phyloP scores from a whole-genome alignment of 2,329 filamentous ascomycete species.

The Cercospora citrullina region DNA sequence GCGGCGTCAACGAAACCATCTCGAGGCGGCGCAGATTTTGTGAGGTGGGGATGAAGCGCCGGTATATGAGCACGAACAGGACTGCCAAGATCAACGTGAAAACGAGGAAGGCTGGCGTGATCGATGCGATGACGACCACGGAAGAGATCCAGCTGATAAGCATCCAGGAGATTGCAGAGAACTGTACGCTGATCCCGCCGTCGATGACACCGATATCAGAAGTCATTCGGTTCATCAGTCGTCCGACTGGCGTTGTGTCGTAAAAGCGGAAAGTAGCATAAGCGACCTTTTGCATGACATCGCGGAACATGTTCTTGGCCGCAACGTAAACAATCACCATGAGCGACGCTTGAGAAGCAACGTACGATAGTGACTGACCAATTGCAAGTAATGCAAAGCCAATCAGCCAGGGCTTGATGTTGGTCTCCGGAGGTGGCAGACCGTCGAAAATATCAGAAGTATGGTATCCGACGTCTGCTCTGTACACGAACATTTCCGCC shows the following conservation, averaged over 20 bases:
- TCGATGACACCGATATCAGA: constrained; percentile 89
- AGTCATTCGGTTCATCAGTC: constrained; percentile 88
- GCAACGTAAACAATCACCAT: constrained; percentile 78
- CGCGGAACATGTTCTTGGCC: constrained; percentile 71
- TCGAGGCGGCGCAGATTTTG: constrained; percentile 81
- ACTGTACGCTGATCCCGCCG: constrained; percentile 74
- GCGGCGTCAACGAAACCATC: constrained; percentile 82
- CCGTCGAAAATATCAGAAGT: constrained; percentile 45
- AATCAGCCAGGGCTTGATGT: constrained; percentile 73
- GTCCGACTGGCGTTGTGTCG: constrained; percentile 83
- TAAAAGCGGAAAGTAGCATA: constrained; percentile 86
- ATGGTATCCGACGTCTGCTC: constrained; percentile 19
- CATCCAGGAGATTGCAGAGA: constrained; percentile 70
- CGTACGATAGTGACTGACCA: constrained; percentile 59
- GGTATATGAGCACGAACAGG: constrained; percentile 72
- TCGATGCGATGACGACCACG: constrained; percentile 73
- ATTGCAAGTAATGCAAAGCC: constrained; percentile 68
- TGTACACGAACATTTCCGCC: constrained; percentile 20
- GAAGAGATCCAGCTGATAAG: constrained; percentile 70
- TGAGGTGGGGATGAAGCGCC: constrained; percentile 76
- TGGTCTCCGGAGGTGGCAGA: constrained; percentile 65
- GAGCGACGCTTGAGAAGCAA: constrained; percentile 65
- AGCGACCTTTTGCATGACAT: constrained; percentile 71
- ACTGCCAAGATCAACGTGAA: constrained; percentile 69
- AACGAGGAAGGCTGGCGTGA: constrained; percentile 73